Evolutionary conservation across 495 filamentous ascomycete genomes (phyloP).

Genomic region (Pseudomonodictys pantanalensis): DNA sequence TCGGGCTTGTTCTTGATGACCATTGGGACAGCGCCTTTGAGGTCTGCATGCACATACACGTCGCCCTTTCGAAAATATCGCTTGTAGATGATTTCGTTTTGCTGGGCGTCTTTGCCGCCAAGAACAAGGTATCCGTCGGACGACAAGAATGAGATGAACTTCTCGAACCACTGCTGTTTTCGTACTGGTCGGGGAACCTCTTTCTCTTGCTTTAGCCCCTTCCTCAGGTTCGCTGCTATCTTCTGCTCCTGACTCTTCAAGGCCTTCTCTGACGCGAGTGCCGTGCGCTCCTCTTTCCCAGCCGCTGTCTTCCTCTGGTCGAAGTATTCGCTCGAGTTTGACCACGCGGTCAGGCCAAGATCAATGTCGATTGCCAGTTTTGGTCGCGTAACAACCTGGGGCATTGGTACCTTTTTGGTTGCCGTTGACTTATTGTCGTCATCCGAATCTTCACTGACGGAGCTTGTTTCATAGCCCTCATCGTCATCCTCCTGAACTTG

Average conservation of each 20-base stretch:
- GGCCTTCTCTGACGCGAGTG: constrained; percentile 76
- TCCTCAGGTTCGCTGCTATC: constrained; percentile 78
- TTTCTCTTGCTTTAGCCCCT: constrained; percentile 87
- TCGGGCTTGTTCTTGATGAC: constrained; percentile 80
- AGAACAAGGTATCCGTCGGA: constrained; percentile 94
- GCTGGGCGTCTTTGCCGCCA: constrained; percentile 79
- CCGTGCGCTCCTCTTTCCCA: constrained; percentile 80
- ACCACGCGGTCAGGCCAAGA: constrained; percentile 74
- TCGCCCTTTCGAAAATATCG: constrained; percentile 84
- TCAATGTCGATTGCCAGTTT: constrained; percentile 76
- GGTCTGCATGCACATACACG: constrained; percentile 85
- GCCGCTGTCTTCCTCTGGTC: constrained; percentile 80
- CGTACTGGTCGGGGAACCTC: constrained; percentile 77
- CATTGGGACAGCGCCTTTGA: constrained; percentile 76
- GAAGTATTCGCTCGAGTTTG: constrained; percentile 89
- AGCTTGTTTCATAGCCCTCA: constrained; percentile 60
- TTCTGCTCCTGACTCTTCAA: constrained; percentile 88
- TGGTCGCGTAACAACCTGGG: constrained; percentile 44
- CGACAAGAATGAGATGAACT: constrained; percentile 90
- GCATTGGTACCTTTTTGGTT: constrained; percentile 42
- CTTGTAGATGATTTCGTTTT: constrained; percentile 86
- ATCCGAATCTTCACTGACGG: constrained; percentile 54
- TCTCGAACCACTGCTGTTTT: constrained; percentile 90
- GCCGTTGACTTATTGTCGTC: constrained; percentile 20
- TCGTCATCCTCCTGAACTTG: constrained; percentile 60